phyloP scores from a whole-genome alignment of 2,329 filamentous ascomycete species.

The Myriosclerotinia duriaeana region DNA sequence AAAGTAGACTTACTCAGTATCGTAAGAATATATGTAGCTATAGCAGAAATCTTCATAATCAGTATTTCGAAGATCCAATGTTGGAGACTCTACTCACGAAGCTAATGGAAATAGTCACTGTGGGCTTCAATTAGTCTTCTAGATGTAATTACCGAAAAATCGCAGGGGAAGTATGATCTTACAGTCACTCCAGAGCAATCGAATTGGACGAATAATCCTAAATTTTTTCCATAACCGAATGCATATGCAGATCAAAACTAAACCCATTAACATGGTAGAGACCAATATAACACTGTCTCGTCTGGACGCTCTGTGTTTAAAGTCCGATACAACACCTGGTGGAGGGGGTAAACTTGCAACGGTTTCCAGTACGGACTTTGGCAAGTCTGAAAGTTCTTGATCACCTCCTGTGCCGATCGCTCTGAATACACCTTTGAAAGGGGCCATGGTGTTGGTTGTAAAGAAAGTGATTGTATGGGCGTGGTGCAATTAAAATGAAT shows the following conservation, averaged over 20 bases:
- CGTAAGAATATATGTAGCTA: not conserved
- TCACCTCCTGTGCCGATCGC: not conserved
- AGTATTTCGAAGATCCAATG: not conserved
- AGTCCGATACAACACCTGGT: not conserved
- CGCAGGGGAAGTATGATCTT: no score
- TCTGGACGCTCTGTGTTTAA: no score
- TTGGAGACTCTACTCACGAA: not conserved
- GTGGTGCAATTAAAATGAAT: no score
- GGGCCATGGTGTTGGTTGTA: not conserved
- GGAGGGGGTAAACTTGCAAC: not conserved
- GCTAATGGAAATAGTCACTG: not conserved
- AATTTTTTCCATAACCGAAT: not conserved
- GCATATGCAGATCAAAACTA: not conserved
- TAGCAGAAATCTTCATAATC: not conserved
- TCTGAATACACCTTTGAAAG: not conserved
- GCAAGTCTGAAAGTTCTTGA: not conserved
- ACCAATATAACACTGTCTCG: not conserved
- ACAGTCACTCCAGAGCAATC: not conserved
- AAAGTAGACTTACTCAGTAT: not conserved
- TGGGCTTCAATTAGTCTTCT: not conserved
- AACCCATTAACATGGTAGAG: not conserved
- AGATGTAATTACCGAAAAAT: not conserved
- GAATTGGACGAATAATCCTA: not conserved
- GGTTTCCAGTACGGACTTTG: not conserved
- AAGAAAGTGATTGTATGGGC: not conserved